These are phyloP conservation scores for Diutina scorzettiae DNA, from an alignment of 1,139 yeast genomes.

Conservation along the genomic window DNA sequence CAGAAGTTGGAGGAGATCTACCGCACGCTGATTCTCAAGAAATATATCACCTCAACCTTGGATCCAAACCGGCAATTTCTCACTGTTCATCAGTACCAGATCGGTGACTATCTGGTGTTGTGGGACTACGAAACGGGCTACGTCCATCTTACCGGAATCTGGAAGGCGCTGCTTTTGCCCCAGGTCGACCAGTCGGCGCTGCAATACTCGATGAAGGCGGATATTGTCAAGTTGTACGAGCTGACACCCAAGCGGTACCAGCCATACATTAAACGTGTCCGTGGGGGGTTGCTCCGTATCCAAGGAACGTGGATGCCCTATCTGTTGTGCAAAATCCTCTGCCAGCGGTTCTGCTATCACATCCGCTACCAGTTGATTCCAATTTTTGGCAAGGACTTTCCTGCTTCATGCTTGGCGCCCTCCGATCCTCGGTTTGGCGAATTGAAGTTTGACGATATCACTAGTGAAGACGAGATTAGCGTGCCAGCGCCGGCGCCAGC, in stretches of 20 bases:
- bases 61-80: slow-evolving; percentile 45
- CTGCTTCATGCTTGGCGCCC: slow-evolving; percentile 57
- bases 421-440: slow-evolving; percentile 59
- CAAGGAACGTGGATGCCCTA: slow-evolving; percentile 94
- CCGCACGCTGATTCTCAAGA: slow-evolving; percentile 40
- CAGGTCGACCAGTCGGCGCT: background rate
- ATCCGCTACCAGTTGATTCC: slow-evolving; percentile 73
- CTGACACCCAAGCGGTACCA: slow-evolving; percentile 60
- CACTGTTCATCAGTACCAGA: slow-evolving; percentile 60
- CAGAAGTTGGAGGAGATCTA: slow-evolving; percentile 10
- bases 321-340: slow-evolving; percentile 54
- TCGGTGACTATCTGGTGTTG: slow-evolving; percentile 59
- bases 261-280: slow-evolving; percentile 53
- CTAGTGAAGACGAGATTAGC: background rate
- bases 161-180: slow-evolving; percentile 55
- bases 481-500: slow-evolving; percentile 4
- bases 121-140: slow-evolving; percentile 88
- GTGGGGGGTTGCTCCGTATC: slow-evolving; percentile 87
- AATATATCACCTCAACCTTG: slow-evolving; percentile 64
- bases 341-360: slow-evolving; percentile 65
- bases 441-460: slow-evolving; percentile 27
- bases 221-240: slow-evolving; percentile 63
- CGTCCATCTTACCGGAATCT: slow-evolving; percentile 82
- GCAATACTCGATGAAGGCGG: slow-evolving; percentile 43
- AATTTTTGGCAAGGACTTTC: slow-evolving; percentile 65